Percentiles rank a stretch among this genome's conserved stretches.
Conservation (phyloP, 257 asterid species). For the Nicotiana benthamiana region DNA sequence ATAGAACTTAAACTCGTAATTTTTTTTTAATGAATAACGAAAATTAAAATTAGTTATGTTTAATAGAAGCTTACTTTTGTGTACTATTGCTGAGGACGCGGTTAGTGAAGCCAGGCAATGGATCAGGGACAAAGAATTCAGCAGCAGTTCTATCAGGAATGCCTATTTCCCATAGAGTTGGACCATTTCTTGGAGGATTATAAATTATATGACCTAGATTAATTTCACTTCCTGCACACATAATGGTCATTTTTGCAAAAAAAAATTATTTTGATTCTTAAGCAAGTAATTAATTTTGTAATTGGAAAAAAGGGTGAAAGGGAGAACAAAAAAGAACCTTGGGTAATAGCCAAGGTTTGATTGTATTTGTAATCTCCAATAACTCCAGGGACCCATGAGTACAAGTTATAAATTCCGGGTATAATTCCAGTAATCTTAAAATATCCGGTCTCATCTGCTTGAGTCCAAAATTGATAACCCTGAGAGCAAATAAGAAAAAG, state of each 20-base stretch:
- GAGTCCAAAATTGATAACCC: slow-evolving; percentile 20
- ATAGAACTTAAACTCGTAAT: neutral
- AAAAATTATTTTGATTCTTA: neutral
- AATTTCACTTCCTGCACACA: slow-evolving; percentile 19
- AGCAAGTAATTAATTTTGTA: neutral
- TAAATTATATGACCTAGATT: slow-evolving; percentile 22
- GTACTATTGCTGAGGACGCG: slow-evolving; percentile 8
- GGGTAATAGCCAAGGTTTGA: neutral
- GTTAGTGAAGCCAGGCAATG: slow-evolving; percentile 21
- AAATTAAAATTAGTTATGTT: neutral
- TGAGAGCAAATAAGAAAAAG: neutral
- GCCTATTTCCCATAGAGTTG: slow-evolving; percentile 80
- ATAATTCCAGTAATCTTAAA: slow-evolving; percentile 5
- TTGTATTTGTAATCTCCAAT: slow-evolving; percentile 14
- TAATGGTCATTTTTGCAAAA: neutral
- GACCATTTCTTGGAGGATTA: slow-evolving; percentile 46
- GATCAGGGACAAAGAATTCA: slow-evolving; percentile 51
- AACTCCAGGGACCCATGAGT: slow-evolving; percentile 16
- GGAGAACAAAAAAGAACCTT: neutral
- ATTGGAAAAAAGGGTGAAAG: neutral
- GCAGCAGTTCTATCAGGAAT: slow-evolving; percentile 55
- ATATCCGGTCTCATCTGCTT: neutral
- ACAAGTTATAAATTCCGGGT: slow-evolving; percentile 11
- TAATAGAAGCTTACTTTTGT: neutral
- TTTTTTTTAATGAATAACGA: too few species aligned